Evolutionary conservation across 2,329 filamentous ascomycete genomes (phyloP), one percentile per base, ranked within the genome.

Genomic region (Ilyonectria robusta): DNA sequence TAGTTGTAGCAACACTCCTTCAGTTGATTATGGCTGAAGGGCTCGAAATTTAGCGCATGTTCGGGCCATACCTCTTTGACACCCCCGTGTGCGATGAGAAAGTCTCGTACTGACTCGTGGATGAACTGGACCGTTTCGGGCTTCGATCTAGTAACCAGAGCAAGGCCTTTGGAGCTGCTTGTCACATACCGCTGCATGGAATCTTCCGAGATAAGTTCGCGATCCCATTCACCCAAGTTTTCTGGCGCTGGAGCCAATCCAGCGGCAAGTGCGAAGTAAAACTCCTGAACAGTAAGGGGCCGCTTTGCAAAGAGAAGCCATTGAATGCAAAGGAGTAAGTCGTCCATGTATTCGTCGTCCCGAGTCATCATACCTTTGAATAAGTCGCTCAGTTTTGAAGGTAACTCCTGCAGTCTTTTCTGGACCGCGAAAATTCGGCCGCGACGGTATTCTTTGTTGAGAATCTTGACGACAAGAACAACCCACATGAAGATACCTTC

Each of bases 221-320:
- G 35, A 37, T 37, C 13, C 35, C 35, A 37, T 37, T 37, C 35
- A 10, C 10, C 35, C 35, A 37, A 37, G 35, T 37, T 15, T 15
- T 37, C 35, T 2, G 35, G 35, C 6, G 15, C 35, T 37, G 35
- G 35, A 15, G 9, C 35, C 35, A 37, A 37, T 37, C 51, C 59
- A 10, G 70, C 44, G 2, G 62, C 31, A 2, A 73, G 50, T 0
- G 73, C 75, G 21, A 72, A 73, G 71, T 85, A 87, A 1, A 87
- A 77, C 71, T 89, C 81, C 15, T 80, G 69, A 0, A 75, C 81
- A 0, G 59, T 78, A 5, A 89, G 68, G 0, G 86, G 84, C 1
- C 76, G 73, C 26, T 74, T 80, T 2, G 88, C 80, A 58, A 83
- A 89, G 0, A 90, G 78, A 2, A 91, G 77, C 84, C 85, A 89